Evolutionary conservation across 2,329 filamentous ascomycete species (phyloP).

Genomic region (Teratosphaeriaceae sp.): DNA sequence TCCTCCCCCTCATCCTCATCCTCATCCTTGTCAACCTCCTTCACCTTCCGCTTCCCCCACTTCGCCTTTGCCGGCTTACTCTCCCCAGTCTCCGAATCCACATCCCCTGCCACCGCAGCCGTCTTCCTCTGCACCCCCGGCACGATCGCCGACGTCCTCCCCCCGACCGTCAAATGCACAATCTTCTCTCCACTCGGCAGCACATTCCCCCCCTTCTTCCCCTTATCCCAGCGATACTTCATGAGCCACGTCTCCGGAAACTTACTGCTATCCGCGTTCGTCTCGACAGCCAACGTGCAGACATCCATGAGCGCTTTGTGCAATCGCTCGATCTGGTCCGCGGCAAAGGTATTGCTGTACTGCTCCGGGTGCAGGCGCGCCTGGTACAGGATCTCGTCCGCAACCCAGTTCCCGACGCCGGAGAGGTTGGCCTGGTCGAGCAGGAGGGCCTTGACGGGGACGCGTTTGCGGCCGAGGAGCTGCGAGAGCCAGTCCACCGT

Average conservation of each 20-base stretch:
- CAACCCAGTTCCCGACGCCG: slow-evolving; percentile 96
- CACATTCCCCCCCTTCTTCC: slow-evolving; percentile 62
- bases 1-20: slow-evolving; percentile 16
- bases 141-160: slow-evolving; percentile 83
- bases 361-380: slow-evolving; percentile 87
- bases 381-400: slow-evolving; percentile 88
- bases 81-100: slow-evolving; percentile 16
- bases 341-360: slow-evolving; percentile 74
- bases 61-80: slow-evolving; percentile 23
- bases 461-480: slow-evolving; percentile 67
- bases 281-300: slow-evolving; percentile 70
- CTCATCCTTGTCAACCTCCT: no score
- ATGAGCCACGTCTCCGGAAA: slow-evolving; percentile 75
- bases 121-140: slow-evolving; percentile 82
- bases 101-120: slow-evolving; percentile 49
- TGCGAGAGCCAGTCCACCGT: slow-evolving; percentile 67
- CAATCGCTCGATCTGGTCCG: slow-evolving; percentile 63
- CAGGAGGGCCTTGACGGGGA: slow-evolving; percentile 83
- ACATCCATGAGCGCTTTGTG: slow-evolving; percentile 70
- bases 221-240: slow-evolving; percentile 66
- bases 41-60: slow-evolving; percentile 30
- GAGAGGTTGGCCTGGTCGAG: slow-evolving; percentile 84
- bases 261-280: slow-evolving; percentile 71
- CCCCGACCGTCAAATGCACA: slow-evolving; percentile 80
- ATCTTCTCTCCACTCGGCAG: slow-evolving; percentile 83